Evolutionary conservation across 2,329 filamentous ascomycete genomes (phyloP), one percentile per base, ranked within the genome.

Genomic region (Ophiostoma fasciatum): DNA sequence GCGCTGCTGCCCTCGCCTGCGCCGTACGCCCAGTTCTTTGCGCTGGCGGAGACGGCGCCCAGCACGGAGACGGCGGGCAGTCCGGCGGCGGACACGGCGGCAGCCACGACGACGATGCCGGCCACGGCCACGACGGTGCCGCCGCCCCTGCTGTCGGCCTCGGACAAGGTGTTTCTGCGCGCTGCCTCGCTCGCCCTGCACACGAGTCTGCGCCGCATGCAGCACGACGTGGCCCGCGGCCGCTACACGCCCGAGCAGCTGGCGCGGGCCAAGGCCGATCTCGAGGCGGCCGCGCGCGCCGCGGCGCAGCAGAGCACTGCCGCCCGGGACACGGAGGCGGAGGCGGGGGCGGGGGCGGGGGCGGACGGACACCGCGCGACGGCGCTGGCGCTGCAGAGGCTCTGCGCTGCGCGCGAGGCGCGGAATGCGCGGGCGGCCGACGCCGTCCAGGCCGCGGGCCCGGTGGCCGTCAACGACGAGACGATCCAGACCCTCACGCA

Each of bases 401-500:
- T 42, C 5, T 11, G 33, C 3, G 20, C 28, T 7, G 38, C 27
- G 6, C 33, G 30, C 22, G n/a, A 17, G 10, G 36, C 34, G 2
- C 37, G 42, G 20, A 22, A 18, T 10, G 17, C 27, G n/a, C 28
- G 36, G 2, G 18, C 39, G 4, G 12, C 14, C n/a, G 33, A n/a
- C 1, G 28, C 4, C 5, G 15, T 42, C 12, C 18, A 35, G 10
- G 37, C 32, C 3, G 25, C 22, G 12, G 36, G 31, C 36, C 33
- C 28, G 32, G 28, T 35, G 3, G 17, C 35, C 17, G 14, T 19
- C 7, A 27, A 34, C 23, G 26, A 13, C 7, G 29, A 12, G 7
- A 9, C 36, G 1, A 18, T 39, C 3, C 19, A 26, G 3, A 29
- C 42, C 9, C 31, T 42, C 14, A 34, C 37, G 12, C 42, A 42